Evolutionary conservation across 2,329 filamentous ascomycete species (phyloP), one percentile per base, ranked within the genome.

Genomic region (Aspergillus ustus): DNA sequence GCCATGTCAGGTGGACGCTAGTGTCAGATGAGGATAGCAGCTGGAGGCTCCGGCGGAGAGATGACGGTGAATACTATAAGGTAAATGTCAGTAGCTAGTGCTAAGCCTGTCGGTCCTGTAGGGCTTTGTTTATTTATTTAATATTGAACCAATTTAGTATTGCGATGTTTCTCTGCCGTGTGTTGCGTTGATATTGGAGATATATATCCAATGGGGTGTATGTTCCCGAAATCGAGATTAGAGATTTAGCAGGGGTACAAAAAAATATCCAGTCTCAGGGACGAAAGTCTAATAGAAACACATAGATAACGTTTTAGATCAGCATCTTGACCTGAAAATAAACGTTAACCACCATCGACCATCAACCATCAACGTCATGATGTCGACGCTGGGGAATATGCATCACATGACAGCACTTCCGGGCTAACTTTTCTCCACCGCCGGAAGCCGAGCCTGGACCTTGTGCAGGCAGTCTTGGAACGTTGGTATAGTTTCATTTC

Each of bases 401-500:
- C 11, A 40, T 15, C 34, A 40, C 34, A 40, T 40, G 34, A 40
- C 34, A 15, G 13, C 11, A 2, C 2, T 40, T 37, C 9, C 34
- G 59, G 54, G 20, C 19, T 28, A 51, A 58, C 31, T 3, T 43
- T 58, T 37, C 1, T 54, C 59, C 54, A 34, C 2, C 6, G 29
- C 51, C 57, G 51, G 11, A 4, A 15, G 22, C 31, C 54, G 53
- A 53, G 53, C 13, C 48, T 29, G 19, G 22, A 31, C 37, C 52
- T 40, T 51, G 29, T 25, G 13, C 54, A 15, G 25, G 20, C 7
- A 37, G 37, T 22, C 25, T 29, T 48, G 43, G 53, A 48, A 28
- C 25, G 7, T 4, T 45, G 58, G 59, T 61, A 61, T 61, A 61
- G 54, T 45, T 57, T 58, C 49, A 54, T 19, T 58, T 54, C 44